Percentiles rank a stretch among this genome's conserved stretches.
Conservation (phyloP, 441 rosid species). For the Sinapis alba region DNA sequence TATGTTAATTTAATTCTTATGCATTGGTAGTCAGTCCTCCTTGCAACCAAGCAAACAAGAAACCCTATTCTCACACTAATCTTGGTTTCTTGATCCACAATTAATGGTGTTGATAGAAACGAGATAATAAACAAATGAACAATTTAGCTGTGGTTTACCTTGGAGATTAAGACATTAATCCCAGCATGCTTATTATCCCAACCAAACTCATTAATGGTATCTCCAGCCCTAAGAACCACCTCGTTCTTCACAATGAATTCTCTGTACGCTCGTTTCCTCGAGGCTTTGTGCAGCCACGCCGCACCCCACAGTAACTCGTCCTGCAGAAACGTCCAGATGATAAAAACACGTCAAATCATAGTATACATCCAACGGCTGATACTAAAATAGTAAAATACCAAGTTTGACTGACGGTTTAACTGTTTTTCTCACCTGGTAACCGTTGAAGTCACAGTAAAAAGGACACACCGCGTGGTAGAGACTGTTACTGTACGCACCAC, state of each 20-base stretch:
- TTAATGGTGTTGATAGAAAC: background rate
- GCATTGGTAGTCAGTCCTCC: constrained; percentile 33
- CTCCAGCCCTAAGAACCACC: constrained; percentile 63
- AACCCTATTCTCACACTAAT: background rate
- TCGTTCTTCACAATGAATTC: constrained; percentile 72
- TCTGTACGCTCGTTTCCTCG: constrained; percentile 60
- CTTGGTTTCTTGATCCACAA: background rate
- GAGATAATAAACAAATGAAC: background rate
- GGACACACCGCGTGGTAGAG: constrained; percentile 70
- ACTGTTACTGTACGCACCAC: constrained; percentile 72
- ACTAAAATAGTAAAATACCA: background rate
- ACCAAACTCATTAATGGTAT: constrained; percentile 75
- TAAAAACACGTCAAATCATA: background rate
- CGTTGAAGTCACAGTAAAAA: constrained; percentile 78
- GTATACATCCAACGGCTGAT: constrained; percentile 37
- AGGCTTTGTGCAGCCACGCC: constrained; percentile 79
- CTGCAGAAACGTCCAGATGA: constrained; percentile 34
- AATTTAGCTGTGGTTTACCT: constrained; percentile 41
- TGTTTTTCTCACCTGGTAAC: constrained; percentile 59
- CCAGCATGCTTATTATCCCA: constrained; percentile 86
- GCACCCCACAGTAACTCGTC: constrained; percentile 80
- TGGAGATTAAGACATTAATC: constrained; percentile 71
- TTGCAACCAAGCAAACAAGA: constrained; percentile 22
- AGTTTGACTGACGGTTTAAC: background rate
- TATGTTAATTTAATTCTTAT: constrained; percentile 36